phyloP scores from a whole-genome alignment of 2,329 filamentous ascomycete species.

The Fonsecaea erecta region DNA sequence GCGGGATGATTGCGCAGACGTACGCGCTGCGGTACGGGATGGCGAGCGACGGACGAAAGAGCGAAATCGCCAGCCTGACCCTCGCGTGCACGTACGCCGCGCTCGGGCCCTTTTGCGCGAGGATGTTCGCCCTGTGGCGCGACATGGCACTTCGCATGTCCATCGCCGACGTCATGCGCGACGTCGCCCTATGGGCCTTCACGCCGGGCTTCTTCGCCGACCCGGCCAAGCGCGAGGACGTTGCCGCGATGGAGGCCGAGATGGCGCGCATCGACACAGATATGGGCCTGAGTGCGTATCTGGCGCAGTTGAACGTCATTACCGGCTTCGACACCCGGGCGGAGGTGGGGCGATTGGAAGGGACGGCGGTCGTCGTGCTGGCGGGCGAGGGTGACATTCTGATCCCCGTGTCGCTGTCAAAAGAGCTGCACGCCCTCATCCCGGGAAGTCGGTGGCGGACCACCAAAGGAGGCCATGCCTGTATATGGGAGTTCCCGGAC shows the following conservation, averaged over 20 bases:
- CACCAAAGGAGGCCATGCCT: conserved; percentile 22
- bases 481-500: conserved; percentile 24
- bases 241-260: conserved; percentile 14
- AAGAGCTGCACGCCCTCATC: conserved; percentile 20
- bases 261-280: conserved; percentile 13
- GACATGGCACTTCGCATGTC: conserved; percentile 22
- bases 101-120: conserved; percentile 22
- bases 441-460: conserved; percentile 10
- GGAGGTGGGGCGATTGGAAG: conserved; percentile 6
- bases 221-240: background rate
- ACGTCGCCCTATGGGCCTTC: conserved; percentile 24
- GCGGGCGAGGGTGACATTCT: conserved; percentile 23
- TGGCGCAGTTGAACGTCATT: conserved; percentile 29
- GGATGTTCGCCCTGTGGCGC: conserved; percentile 27
- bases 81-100: conserved; percentile 27
- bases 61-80: conserved; percentile 20
- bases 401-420: conserved; percentile 22
- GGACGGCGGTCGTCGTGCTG: conserved; percentile 16
- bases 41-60: background rate
- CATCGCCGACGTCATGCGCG: conserved; percentile 24
- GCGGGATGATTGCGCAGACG: conserved; percentile 28
- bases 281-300: conserved; percentile 21
- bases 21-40: conserved; percentile 9
- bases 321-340: conserved; percentile 19
- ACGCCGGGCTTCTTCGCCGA: conserved; percentile 22